phyloP scores from a whole-genome alignment of 805 yeast genomes.

The Cephaloascus albidus region DNA sequence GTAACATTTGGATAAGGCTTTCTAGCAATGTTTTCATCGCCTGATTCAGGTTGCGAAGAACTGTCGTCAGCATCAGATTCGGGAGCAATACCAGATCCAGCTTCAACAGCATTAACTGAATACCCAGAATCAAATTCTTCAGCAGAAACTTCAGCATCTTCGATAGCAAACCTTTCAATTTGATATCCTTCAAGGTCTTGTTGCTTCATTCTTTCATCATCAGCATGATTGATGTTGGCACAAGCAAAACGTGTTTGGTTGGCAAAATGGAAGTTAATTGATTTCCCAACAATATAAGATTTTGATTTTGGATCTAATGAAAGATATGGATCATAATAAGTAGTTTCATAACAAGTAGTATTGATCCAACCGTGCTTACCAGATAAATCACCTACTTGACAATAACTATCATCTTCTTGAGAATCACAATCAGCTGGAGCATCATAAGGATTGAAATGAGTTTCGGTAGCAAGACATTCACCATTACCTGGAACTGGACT shows the following conservation, averaged over 20 bases:
- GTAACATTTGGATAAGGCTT: background rate
- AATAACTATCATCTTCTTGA: conserved; percentile 40
- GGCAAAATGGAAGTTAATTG: conserved; percentile 48
- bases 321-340: conserved; percentile 55
- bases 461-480: conserved; percentile 45
- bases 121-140: background rate
- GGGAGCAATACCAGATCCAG: background rate
- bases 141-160: background rate
- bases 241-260: conserved; percentile 52
- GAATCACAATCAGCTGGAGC: conserved; percentile 45
- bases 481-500: conserved; percentile 39
- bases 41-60: background rate
- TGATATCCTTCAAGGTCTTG: background rate
- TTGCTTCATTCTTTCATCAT: conserved; percentile 1
- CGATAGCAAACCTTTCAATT: background rate
- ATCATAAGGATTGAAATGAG: conserved; percentile 55
- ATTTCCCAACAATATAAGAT: conserved; percentile 50
- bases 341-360: conserved; percentile 58
- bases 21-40: background rate
- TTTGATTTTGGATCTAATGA: conserved; percentile 48
- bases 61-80: background rate
- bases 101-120: background rate
- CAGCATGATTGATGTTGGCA: conserved; percentile 38
- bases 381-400: conserved; percentile 68
- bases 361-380: conserved; percentile 73